Evolutionary conservation across 768 basidiomycete species (phyloP), one percentile per base, ranked within the genome.

Genomic region (Xanthoconium stramineum): DNA sequence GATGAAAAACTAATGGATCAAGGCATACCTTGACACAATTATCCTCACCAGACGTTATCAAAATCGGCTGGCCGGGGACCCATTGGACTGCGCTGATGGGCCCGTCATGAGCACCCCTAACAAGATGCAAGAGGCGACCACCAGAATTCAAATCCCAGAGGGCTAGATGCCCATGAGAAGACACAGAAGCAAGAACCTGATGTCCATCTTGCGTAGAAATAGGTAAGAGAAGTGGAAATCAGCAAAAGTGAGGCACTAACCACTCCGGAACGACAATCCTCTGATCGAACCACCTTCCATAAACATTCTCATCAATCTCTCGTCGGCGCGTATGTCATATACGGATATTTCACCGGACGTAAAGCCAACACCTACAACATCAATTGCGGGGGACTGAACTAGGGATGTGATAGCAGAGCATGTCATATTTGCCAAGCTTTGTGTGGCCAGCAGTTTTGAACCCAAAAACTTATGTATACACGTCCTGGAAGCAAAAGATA

Each of bases 311-410:
- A 98, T 86, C 11, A 99, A 75, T 32, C 86, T 80, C 69, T 98
- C 95, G 59, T 96, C 94, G 11, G 90, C 82, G 35, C 94, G 85
- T 47, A 98, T 80, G 67, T 99, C 97, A 65, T 94, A 89, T 5
- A 99, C 80, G 0, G 88, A 85, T 30, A 97, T 84, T 63, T 90
- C 86, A 39, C 97, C 97, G 1, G 89, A 91, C 1, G 86, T 77
- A 68, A 91, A 92, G 1, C 94, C 96, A 47, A 99, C 77, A n/a
- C 92, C 97, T 38, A 98, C 80, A 11, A 98, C 93, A 65, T 99
- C 97, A 50, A 98, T 88, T 14, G 95, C 97, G 28, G 96, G 95
- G 10, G 94, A 95, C 68, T 97, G 97, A 2, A 84, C 83, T 38
- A 98, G 66, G 3, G 87, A 76, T 2, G 92, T 94, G 61, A 98